Base-by-base conservation (phyloP, 2,329 filamentous ascomycete species). In the Plenodomus tracheiphilus region DNA sequence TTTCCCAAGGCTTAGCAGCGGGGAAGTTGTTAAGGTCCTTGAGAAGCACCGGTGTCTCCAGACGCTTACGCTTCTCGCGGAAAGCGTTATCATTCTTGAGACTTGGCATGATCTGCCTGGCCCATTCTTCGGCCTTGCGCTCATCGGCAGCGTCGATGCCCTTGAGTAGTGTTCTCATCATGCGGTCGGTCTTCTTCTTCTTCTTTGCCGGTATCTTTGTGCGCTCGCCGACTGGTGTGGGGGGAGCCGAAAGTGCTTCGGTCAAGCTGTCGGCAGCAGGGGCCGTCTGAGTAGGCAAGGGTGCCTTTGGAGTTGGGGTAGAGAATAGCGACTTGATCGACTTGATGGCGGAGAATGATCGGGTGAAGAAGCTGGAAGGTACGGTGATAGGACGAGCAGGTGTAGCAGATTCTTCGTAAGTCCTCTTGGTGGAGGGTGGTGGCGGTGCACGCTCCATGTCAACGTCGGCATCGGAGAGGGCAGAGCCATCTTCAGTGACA, bases 1-100 rank as follows among this genome's bases (percentile, higher is more conserved):
- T 44, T 42, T 68, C 53, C 69, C 69, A 72, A 19, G 69, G 69
- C 39, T 62, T 62, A 40, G 60, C 54, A 1, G 63, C 53, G 2
- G 67, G 66, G n/a, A 69, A 54, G 41, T 59, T 50, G 16, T 58
- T 52, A 11, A 72, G 56, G 6, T 70, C 61, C 15, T 60, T 53
- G 35, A 64, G 48, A 15, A 58, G 52, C 16, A 70, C 51, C 2
- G 61, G 59, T 7, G 46, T 41, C 38, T 68, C 59, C 2, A 70
- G 57, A 8, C 62, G 63, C 41, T 58, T 60, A 53, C 68, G 68
- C 50, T 69, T 71, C 8, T 63, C 56, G 19, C 56, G 58, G 10
- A 63, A 50, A 9, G 43, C 43, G n/a, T 35, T n/a, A 38, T 61
- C 45, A 9, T 62, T 61, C 30, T 53, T 49, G 6, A 68, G 39